Conservation (phyloP, 169 alveolate genomes). For the Plasmodium malariae region DNA sequence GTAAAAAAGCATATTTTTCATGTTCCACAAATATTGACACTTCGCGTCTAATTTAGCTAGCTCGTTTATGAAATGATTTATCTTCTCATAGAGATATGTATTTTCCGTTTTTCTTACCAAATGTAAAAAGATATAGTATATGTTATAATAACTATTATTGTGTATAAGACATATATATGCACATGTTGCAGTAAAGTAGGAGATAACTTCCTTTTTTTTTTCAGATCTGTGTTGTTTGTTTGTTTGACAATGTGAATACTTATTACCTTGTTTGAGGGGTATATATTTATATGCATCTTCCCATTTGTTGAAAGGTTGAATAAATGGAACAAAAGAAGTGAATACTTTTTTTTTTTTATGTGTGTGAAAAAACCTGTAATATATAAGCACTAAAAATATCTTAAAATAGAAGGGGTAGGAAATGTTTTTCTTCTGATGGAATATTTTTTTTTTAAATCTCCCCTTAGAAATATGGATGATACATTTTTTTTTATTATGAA, state of each 20-base stretch:
- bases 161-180: slow-evolving; percentile 29
- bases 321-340: neutral
- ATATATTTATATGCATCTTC: neutral
- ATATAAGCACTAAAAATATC: slow-evolving; percentile 4
- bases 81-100: neutral
- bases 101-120: slow-evolving; percentile 7
- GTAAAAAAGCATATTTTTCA: slow-evolving; percentile 36
- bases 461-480: neutral
- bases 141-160: slow-evolving; percentile 54
- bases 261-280: too few relatives aligned
- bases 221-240: too few relatives aligned
- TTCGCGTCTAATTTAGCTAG: slow-evolving; percentile 46
- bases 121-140: slow-evolving; percentile 12
- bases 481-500: neutral
- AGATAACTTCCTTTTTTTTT: neutral
- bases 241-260: too few relatives aligned
- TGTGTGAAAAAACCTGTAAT: neutral
- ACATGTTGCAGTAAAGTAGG: slow-evolving; percentile 40
- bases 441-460: neutral
- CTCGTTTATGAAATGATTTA: slow-evolving; percentile 30
- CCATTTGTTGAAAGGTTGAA: neutral
- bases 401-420: neutral
- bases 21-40: slow-evolving; percentile 50
- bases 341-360: neutral
- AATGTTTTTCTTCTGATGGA: neutral